Evolutionary conservation across 306 rosid species (phyloP).

Genomic region (Astragalus glycyphyllos): DNA sequence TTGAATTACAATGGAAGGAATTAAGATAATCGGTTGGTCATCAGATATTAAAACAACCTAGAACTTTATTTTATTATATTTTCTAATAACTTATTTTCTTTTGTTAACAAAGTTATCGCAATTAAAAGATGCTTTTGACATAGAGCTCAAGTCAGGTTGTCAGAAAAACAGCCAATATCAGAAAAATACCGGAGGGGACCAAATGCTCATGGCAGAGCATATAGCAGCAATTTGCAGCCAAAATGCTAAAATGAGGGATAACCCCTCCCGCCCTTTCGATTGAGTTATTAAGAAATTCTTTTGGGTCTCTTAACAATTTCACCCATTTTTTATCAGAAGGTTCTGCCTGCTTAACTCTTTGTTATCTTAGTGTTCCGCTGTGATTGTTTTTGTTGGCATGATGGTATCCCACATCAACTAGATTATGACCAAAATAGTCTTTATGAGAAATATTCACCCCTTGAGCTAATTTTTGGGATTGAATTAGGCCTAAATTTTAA

Average conservation of each 20-base stretch:
- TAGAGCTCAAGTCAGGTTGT: neutral
- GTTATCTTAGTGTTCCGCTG: neutral
- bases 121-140: too few relatives aligned
- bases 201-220: neutral
- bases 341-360: neutral
- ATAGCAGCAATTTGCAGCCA: too few relatives aligned
- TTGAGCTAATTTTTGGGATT: neutral
- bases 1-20: neutral
- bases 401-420: neutral
- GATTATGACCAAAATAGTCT: neutral
- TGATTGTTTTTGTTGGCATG: neutral
- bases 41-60: neutral
- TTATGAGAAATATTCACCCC: neutral
- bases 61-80: slow-evolving; percentile 28
- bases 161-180: neutral
- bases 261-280: too few relatives aligned
- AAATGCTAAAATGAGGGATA: too few relatives aligned
- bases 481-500: neutral
- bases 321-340: neutral
- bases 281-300: neutral
- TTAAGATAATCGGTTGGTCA: slow-evolving; percentile 7
- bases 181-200: neutral
- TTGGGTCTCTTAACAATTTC: neutral
- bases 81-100: slow-evolving; percentile 16
- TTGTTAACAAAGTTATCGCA: neutral